Percentiles rank a stretch among this genome's conserved stretches.
Conservation (phyloP, 2,329 filamentous ascomycete species). For the Cryphonectria naterciae region DNA sequence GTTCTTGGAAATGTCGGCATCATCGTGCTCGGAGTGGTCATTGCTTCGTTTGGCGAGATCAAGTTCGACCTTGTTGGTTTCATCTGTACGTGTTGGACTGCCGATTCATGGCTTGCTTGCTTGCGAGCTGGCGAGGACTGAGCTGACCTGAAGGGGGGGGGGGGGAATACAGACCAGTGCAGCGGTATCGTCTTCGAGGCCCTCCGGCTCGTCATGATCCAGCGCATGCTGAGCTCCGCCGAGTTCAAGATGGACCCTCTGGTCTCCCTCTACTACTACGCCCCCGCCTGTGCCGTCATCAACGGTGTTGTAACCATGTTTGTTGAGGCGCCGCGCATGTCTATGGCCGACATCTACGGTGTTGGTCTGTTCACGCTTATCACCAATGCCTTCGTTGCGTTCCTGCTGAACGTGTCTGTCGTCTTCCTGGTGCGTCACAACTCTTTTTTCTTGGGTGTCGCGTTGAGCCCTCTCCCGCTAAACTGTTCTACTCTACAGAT, state of each 20-base stretch:
- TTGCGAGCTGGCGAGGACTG: neutral
- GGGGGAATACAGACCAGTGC: slow-evolving; percentile 69
- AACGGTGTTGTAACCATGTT: slow-evolving; percentile 72
- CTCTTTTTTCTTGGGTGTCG: neutral
- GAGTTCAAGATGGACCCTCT: slow-evolving; percentile 87
- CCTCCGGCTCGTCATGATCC: slow-evolving; percentile 76
- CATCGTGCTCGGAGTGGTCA: slow-evolving; percentile 88
- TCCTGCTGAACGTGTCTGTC: slow-evolving; percentile 77
- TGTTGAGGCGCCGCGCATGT: slow-evolving; percentile 69
- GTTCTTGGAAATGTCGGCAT: slow-evolving; percentile 85
- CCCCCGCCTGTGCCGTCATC: slow-evolving; percentile 76
- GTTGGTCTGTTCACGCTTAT: slow-evolving; percentile 72
- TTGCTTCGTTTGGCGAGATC: slow-evolving; percentile 90
- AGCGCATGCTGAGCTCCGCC: slow-evolving; percentile 73
- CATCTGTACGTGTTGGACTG: slow-evolving; percentile 48
- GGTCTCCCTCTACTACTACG: slow-evolving; percentile 85
- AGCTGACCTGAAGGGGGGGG: slow-evolving; percentile 11
- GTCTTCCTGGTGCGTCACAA: slow-evolving; percentile 71
- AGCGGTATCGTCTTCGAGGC: slow-evolving; percentile 77
- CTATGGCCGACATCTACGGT: slow-evolving; percentile 67
- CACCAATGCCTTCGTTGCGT: slow-evolving; percentile 72
- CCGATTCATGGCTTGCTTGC: neutral
- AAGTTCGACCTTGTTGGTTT: slow-evolving; percentile 79
- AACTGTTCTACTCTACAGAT: slow-evolving; percentile 45
- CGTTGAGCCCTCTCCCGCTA: neutral